These are phyloP conservation scores for Polytolypa hystricis DNA, from an alignment of 2,329 filamentous ascomycete species.

Conservation along the genomic window DNA sequence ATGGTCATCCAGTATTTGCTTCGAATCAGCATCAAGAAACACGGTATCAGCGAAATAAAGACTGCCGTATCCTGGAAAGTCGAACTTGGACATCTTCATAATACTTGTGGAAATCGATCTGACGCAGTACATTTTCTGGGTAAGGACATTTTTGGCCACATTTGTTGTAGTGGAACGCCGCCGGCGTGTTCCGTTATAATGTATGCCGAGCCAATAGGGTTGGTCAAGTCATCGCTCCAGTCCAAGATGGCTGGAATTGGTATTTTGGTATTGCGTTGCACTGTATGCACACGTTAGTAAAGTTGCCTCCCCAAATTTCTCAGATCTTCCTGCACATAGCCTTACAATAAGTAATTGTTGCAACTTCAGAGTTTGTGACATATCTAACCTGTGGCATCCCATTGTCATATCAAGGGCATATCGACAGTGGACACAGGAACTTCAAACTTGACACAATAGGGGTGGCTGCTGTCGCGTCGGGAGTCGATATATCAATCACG, in stretches of 20 bases:
- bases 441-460: too few relatives aligned
- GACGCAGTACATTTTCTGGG: slow-evolving; percentile 16
- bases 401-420: too few relatives aligned
- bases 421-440: too few relatives aligned
- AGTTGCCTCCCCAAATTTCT: slow-evolving; percentile 5
- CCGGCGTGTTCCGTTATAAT: slow-evolving; percentile 30
- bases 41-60: slow-evolving; percentile 23
- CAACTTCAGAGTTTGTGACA: too few relatives aligned
- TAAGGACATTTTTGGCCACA: slow-evolving; percentile 22
- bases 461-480: too few relatives aligned
- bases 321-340: background rate
- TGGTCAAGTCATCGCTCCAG: slow-evolving; percentile 29
- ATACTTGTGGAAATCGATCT: slow-evolving; percentile 9
- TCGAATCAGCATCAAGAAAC: slow-evolving; percentile 9
- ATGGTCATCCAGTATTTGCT: slow-evolving; percentile 8
- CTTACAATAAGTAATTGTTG: slow-evolving; percentile 34
- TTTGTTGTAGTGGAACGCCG: slow-evolving; percentile 23
- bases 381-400: too few relatives aligned
- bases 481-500: too few relatives aligned
- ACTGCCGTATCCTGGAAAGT: slow-evolving; percentile 27
- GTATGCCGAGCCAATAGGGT: slow-evolving; percentile 27
- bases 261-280: slow-evolving; percentile 27
- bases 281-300: slow-evolving; percentile 14
- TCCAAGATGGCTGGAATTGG: slow-evolving; percentile 34
- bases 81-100: slow-evolving; percentile 13